These are phyloP conservation scores for Colletotrichum somersetense DNA, from an alignment of 2,329 filamentous ascomycete species.

Conservation along the genomic window DNA sequence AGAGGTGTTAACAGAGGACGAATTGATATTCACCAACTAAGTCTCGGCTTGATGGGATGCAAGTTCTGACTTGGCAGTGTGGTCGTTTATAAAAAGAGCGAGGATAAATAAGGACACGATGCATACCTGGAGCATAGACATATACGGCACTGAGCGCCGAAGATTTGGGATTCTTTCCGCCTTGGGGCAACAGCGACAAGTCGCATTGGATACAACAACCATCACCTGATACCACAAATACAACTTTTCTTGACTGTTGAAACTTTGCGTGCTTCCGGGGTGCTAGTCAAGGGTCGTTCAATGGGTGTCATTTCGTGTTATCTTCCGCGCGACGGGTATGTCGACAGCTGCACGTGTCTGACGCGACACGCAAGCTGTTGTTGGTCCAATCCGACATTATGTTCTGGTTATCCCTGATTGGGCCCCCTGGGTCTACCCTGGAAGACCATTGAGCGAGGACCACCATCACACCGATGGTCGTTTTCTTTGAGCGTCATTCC, in stretches of 20 bases:
- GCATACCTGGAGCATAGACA: conserved; percentile 35
- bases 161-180: background rate
- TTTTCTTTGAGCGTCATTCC: background rate
- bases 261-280: background rate
- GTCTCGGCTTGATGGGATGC: background rate
- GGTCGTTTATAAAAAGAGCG: background rate
- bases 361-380: background rate
- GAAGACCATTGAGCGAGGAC: background rate
- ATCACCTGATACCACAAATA: conserved; percentile 14
- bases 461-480: too few species aligned
- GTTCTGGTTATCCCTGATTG: background rate
- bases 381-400: background rate
- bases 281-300: background rate
- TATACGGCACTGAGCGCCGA: conserved; percentile 9
- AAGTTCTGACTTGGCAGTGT: background rate
- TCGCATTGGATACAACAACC: background rate
- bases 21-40: conserved; percentile 37
- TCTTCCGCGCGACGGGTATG: too few species aligned
- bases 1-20: conserved; percentile 28
- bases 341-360: background rate
- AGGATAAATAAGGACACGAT: background rate
- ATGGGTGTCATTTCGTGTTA: background rate
- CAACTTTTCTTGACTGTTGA: conserved; percentile 1
- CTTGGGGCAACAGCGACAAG: background rate
- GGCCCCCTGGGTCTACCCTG: background rate